Base-by-base conservation (phyloP, 192 early-diverging fungal genomes). In the Phycomyces nitens region DNA sequence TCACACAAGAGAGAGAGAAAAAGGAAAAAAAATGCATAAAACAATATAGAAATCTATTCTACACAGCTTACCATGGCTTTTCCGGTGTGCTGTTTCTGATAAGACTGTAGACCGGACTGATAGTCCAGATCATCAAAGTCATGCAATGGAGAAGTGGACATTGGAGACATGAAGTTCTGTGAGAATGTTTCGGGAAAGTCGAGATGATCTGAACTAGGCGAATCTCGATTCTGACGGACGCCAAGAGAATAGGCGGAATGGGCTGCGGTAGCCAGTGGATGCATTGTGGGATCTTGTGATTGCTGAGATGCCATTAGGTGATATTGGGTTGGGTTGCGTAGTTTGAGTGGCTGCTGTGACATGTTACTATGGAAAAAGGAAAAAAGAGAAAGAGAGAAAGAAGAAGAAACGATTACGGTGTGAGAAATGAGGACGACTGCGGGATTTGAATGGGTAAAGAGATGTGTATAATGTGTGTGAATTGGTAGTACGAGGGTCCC, bases 271-370 rank as follows among this genome's bases (percentile, higher is more conserved):
- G 53, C 53, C 21, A 54, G 53, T 29, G 53, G 53, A 24, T 54
- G 53, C 53, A 29, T 54, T 1, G 3, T 21, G 12, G 20, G 11
- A 24, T 22, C 53, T 24, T 54, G 23, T 6, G 29, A 34, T 34
- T 39, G 12, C 20, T 63, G 50, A 41, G 29, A 53, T n/a, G 41
- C 66, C 20, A 56, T 43, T 16, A 57, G 20, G 65, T 70, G 68
- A 22, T 70, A 70, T 15, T 63, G 61, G 5, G 68, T 70, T 9
- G 68, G 68, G 22, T 70, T 56, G 24, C 58, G 51, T 62, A 69
- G 47, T 54, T 70, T 70, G 11, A 64, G 53, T 22, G 44, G 53
- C 21, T 54, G 53, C 14, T 54, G 53, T 29, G 53, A 26, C 53
- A 29, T 29, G n/a, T n/a, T n/a, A n/a, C n/a, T 34, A 7, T 34